Evolutionary conservation across 805 yeast species (phyloP).

Genomic region (Monosporozyma servazzii): DNA sequence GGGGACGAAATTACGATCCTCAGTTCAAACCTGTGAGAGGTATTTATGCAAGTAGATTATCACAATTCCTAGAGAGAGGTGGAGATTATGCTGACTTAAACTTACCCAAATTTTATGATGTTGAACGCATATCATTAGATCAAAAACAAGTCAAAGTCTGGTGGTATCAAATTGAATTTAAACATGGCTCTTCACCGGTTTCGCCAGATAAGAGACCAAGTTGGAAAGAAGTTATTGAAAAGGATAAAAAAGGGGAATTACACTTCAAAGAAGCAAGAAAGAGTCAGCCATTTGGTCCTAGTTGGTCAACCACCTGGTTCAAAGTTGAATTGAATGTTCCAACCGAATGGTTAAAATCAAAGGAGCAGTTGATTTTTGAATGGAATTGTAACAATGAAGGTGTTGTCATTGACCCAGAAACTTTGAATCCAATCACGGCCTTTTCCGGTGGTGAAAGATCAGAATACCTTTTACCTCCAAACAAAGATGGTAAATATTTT

Average conservation of each 20-base stretch:
- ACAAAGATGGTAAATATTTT: constrained; percentile 40
- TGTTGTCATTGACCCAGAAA: constrained; percentile 57
- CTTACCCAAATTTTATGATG: constrained; percentile 73
- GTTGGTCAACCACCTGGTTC: constrained; percentile 97
- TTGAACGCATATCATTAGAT: constrained; percentile 37
- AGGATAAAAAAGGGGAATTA: constrained; percentile 17
- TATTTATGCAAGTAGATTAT: constrained; percentile 45
- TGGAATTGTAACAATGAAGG: constrained; percentile 90
- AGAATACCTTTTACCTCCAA: constrained; percentile 58
- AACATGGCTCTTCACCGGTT: constrained; percentile 33
- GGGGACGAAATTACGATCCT: constrained; percentile 32
- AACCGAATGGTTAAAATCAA: constrained; percentile 31
- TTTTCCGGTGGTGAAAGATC: constrained; percentile 78
- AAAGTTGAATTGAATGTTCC: constrained; percentile 60
- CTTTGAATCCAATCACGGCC: constrained; percentile 63
- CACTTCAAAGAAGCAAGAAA: constrained; percentile 50
- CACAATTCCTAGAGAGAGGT: constrained; percentile 56
- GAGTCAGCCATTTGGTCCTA: constrained; percentile 82
- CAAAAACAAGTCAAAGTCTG: constrained; percentile 45
- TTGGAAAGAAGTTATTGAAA: constrained; percentile 23
- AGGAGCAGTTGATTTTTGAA: constrained; percentile 51
- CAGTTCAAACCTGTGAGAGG: constrained; percentile 57
- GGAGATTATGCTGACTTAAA: constrained; percentile 69
- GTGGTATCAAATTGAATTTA: constrained; percentile 66
- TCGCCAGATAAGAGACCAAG: constrained; percentile 30